A percentile compares a stretch with the other conserved stretches of the same genome.
Evolutionary conservation across 306 rosid genomes (phyloP).

Genomic region (Lathyrus oleraceus): DNA sequence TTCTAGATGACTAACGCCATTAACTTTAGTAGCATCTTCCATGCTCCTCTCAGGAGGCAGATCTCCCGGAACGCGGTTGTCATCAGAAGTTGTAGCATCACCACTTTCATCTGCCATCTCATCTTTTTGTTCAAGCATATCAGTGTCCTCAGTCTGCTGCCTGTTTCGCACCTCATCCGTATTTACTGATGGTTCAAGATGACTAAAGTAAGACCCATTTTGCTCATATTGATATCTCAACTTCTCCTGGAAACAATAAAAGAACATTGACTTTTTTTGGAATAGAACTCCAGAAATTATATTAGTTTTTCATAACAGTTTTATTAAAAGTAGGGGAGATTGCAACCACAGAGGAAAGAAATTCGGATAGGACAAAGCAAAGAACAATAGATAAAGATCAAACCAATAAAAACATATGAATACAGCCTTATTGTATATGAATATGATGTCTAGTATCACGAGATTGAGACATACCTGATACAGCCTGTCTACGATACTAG

Average conservation of each 20-base stretch:
- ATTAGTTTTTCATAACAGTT: not conserved
- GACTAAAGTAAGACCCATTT: slow-evolving; percentile 32
- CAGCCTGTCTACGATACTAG: slow-evolving; percentile 59
- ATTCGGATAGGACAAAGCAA: slow-evolving; percentile 1
- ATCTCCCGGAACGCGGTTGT: slow-evolving; percentile 24
- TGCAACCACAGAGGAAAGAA: not conserved
- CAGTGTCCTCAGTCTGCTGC: slow-evolving; percentile 29
- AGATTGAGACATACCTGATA: slow-evolving; percentile 61
- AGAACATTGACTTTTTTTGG: not conserved
- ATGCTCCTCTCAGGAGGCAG: slow-evolving; percentile 21
- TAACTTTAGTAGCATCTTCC: slow-evolving; percentile 33
- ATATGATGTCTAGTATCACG: slow-evolving; percentile 3
- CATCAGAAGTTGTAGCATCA: slow-evolving; percentile 26
- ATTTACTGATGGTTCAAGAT: slow-evolving; percentile 24
- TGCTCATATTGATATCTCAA: slow-evolving; percentile 45
- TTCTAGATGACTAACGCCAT: slow-evolving; percentile 12
- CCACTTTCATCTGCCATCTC: slow-evolving; percentile 18
- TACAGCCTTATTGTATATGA: not conserved
- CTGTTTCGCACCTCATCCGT: slow-evolving; percentile 26
- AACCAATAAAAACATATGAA: not conserved
- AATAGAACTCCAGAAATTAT: not conserved
- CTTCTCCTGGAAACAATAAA: slow-evolving; percentile 37
- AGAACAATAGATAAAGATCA: slow-evolving; percentile 9
- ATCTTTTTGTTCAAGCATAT: slow-evolving; percentile 25
- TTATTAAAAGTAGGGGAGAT: not conserved